Percentiles rank a stretch among this genome's conserved stretches.
phyloP scores from a whole-genome alignment of 805 yeast species.

The Brettanomyces nanus region DNA sequence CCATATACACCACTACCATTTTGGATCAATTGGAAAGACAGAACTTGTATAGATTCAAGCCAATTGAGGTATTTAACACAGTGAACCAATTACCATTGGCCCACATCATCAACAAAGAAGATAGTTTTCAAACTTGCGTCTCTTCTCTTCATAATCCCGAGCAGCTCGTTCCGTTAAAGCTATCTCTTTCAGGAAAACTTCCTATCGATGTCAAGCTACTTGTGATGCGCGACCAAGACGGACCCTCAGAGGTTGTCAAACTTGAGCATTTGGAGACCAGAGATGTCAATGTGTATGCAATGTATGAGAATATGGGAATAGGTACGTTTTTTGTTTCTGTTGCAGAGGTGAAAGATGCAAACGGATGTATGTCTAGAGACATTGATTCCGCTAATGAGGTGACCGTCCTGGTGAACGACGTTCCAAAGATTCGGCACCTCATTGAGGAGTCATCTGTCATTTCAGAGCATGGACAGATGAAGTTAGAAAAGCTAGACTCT shows the following conservation, averaged over 20 bases:
- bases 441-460: conserved; percentile 26
- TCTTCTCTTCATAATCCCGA: conserved; percentile 18
- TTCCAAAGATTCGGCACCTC: conserved; percentile 54
- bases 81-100: conserved; percentile 61
- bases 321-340: conserved; percentile 66
- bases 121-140: conserved; percentile 22
- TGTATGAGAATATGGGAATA: conserved; percentile 47
- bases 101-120: conserved; percentile 13
- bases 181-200: conserved; percentile 47
- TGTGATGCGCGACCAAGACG: conserved; percentile 53
- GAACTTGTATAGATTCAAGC: conserved; percentile 19
- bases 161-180: conserved; percentile 41
- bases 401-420: conserved; percentile 61
- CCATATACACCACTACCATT: conserved; percentile 42
- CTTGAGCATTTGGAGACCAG: conserved; percentile 35
- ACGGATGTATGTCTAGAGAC: conserved; percentile 54
- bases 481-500: conserved; percentile 4
- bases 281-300: conserved; percentile 30
- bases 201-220: conserved; percentile 56
- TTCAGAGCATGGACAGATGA: conserved; percentile 13
- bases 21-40: conserved; percentile 20
- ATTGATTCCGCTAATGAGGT: conserved; percentile 24
- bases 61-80: conserved; percentile 36
- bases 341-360: conserved; percentile 51
- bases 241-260: conserved; percentile 38